Base-by-base conservation (phyloP, 1,284 basidiomycete species). In the Bondarzewia mesenterica region DNA sequence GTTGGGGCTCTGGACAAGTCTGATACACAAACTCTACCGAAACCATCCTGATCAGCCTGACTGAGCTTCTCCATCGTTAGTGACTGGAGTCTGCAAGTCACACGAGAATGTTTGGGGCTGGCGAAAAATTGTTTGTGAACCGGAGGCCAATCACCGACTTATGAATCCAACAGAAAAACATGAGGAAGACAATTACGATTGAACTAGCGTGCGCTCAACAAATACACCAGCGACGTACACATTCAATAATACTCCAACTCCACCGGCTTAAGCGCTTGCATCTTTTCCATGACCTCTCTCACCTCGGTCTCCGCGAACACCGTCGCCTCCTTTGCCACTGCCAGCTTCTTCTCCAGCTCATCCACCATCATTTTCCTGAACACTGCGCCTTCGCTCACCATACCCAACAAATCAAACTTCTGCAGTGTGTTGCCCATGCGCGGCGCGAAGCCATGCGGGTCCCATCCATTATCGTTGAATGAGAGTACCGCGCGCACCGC, bases 391-490 rank as follows among this genome's bases (percentile, higher is more conserved):
- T 75, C 74, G 8, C 55, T 57, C 6, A 78, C 63, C 53, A 75
- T 61, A 2, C 82, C 81, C 44, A 89, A 74, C 47, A 63, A 72
- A 55, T 88, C 83, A 55, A 89, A 90, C 35, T 78, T 72, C 50
- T 68, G 70, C 35, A 89, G 64, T 1, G 83, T 82, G 54, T 80
- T 77, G 20, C 82, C 80, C 27, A 77, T 61, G 23, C 77, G 76
- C 27, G 85, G 85, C 58, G 86, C 63, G 58, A 81, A 80, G 3
- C 70, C 74, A 52, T 75, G 68, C 14, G 73, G 72, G 60, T 88
- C 86, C 87, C 87, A 90, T n/a, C 88, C 87, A 52, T 74, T 80
- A 64, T 90, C 88, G 56, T 89, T 90, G 69, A 88, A 85, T 1
- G 81, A 76, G 26, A 90, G 72, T 21, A 89, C 82, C 7, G 87